phyloP scores from a whole-genome alignment of 1,284 basidiomycete species.

The Boletus hoseneyae region DNA sequence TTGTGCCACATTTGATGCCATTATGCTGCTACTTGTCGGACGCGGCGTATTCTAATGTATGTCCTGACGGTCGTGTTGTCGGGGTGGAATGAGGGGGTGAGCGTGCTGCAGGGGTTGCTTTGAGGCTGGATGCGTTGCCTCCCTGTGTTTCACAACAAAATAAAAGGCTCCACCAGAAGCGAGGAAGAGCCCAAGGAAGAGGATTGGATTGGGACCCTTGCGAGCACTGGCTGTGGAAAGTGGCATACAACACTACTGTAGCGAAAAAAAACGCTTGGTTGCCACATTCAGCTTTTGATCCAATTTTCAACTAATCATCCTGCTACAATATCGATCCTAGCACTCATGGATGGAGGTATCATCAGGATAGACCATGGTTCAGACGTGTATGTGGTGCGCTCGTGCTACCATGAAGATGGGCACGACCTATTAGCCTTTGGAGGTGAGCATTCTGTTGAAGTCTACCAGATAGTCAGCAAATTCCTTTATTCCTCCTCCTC shows the following conservation, averaged over 20 bases:
- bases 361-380: slow-evolving; percentile 55
- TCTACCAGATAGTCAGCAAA: slow-evolving; percentile 56
- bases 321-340: background rate
- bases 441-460: slow-evolving; percentile 65
- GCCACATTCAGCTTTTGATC: background rate
- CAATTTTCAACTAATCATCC: slow-evolving; percentile 1
- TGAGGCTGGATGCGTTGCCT: slow-evolving; percentile 57
- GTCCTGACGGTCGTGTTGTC: slow-evolving; percentile 33
- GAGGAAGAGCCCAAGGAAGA: slow-evolving; percentile 53
- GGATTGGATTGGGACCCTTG: slow-evolving; percentile 58
- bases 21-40: slow-evolving; percentile 4
- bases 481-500: slow-evolving; percentile 3
- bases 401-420: slow-evolving; percentile 61
- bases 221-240: slow-evolving; percentile 9
- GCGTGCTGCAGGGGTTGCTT: slow-evolving; percentile 59
- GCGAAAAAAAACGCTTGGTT: background rate
- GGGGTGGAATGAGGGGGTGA: slow-evolving; percentile 63
- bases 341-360: slow-evolving; percentile 41
- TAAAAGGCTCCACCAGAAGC: slow-evolving; percentile 58
- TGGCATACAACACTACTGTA: slow-evolving; percentile 13
- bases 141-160: slow-evolving; percentile 52
- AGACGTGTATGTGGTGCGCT: slow-evolving; percentile 56
- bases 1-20: slow-evolving; percentile 17
- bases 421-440: slow-evolving; percentile 67
- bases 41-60: slow-evolving; percentile 10